Conservation (phyloP, 2,329 filamentous ascomycete species). For the Fusarium foetens region DNA sequence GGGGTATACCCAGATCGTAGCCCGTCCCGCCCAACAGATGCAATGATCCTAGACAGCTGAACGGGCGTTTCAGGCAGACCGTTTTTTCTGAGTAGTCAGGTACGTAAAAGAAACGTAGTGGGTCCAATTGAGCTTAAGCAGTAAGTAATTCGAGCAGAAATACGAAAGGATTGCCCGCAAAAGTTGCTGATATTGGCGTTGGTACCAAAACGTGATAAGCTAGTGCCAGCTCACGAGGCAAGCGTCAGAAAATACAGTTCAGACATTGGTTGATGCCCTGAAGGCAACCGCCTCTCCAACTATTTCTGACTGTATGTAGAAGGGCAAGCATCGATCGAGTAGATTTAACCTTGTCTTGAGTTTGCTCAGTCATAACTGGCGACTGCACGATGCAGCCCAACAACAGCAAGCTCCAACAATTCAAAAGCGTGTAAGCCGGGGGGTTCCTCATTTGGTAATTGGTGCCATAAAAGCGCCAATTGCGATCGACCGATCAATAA, state of each 20-base stretch:
- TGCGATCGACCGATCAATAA: slow-evolving; percentile 2
- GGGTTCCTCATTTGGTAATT: neutral
- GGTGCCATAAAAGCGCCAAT: slow-evolving; percentile 7
- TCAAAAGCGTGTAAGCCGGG: slow-evolving; percentile 23
- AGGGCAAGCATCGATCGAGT: slow-evolving; percentile 3
- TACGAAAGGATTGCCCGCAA: slow-evolving; percentile 25
- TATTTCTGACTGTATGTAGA: slow-evolving; percentile 5
- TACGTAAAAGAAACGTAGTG: slow-evolving; percentile 23
- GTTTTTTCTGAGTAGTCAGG: slow-evolving; percentile 8
- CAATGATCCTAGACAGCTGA: neutral
- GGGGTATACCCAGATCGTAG: slow-evolving; percentile 14
- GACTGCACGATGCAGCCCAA: neutral
- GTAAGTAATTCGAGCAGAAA: slow-evolving; percentile 21
- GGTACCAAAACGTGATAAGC: slow-evolving; percentile 12
- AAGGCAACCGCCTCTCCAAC: neutral
- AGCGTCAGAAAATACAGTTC: slow-evolving; percentile 21
- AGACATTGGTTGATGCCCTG: slow-evolving; percentile 9
- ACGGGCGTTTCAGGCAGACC: slow-evolving; percentile 13
- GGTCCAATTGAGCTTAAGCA: slow-evolving; percentile 13
- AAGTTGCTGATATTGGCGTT: slow-evolving; percentile 13
- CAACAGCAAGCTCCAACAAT: slow-evolving; percentile 7
- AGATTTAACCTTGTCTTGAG: slow-evolving; percentile 6
- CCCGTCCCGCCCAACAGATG: neutral
- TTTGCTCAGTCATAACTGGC: slow-evolving; percentile 3
- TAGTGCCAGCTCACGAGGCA: slow-evolving; percentile 35